Base-by-base conservation (phyloP, 306 rosid species). In the Alnus glutinosa region DNA sequence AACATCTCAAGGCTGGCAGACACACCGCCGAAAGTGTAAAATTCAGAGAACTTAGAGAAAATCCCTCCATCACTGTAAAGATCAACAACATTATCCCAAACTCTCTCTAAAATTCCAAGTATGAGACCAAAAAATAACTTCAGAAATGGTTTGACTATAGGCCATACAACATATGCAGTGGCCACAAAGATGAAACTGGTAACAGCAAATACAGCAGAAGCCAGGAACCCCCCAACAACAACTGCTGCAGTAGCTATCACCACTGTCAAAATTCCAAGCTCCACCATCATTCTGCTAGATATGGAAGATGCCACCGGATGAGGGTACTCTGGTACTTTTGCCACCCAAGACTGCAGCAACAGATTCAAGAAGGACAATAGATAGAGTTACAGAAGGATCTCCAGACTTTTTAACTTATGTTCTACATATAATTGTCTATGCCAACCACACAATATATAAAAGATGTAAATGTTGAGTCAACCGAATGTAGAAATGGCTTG, bases 201-300 rank as follows among this genome's bases (percentile, higher is more conserved):
- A 72, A 82, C 92, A 76, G 91, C 94, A 86, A 95, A 95, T 62
- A 86, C 75, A 55, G 98, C 98, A 18, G 98, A 84, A 67, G 98
- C 97, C 85, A 95, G 85, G 83, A 90, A 91, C 46, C 98, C 93
- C 71, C 98, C 97, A 73, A 90, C 85, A 75, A 92, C 71, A 79
- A 84, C 50, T 75, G 94, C 97, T 58, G 96, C 99, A 28, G 82
- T 76, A 55, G 86, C 94, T 88, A 95, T 82, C 4, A 84, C 46
- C 52, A 77, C 75, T 79, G 99, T 89, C 82, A 91, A 86, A 75
- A 81, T 69, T 55, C 83, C 92, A 61, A 95, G 94, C 88, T 95
- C 99, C 74, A 89, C 91, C 92, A 90, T 80, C 87, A 95, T 82
- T 95, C 97, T 93, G 85, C 99, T 88, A 54, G 99, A 95, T 82